Evolutionary conservation across 768 basidiomycete species (phyloP).

Genomic region (Mycena metata): DNA sequence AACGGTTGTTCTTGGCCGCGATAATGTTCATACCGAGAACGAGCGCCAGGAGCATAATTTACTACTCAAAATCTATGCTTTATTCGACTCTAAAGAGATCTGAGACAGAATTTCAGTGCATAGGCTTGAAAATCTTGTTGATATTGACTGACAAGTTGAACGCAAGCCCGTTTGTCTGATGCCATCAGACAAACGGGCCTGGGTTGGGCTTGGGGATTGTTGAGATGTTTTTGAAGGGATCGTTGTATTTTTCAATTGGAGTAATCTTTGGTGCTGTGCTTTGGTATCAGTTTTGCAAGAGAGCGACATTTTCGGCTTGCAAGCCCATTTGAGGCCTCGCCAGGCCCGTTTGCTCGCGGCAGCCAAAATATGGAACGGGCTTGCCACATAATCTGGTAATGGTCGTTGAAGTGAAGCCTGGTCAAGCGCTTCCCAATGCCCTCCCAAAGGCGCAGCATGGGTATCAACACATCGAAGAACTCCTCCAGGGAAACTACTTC

Average conservation of each 20-base stretch:
- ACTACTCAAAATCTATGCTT: not conserved
- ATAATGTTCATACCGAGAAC: not conserved
- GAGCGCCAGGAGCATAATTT: not conserved
- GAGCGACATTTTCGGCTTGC: constrained; percentile 21
- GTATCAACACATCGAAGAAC: constrained; percentile 8
- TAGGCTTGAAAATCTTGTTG: not conserved
- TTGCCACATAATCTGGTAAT: constrained; percentile 16
- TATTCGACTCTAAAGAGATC: not conserved
- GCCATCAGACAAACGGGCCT: constrained; percentile 14
- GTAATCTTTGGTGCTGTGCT: constrained; percentile 4
- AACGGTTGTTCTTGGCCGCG: too few relatives aligned
- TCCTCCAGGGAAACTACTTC: constrained; percentile 15
- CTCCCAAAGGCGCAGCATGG: constrained; percentile 11
- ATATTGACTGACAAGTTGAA: constrained; percentile 2
- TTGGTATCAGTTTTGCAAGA: constrained; percentile 17
- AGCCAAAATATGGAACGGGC: constrained; percentile 19
- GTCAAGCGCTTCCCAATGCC: constrained; percentile 11
- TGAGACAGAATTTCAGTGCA: not conserved
- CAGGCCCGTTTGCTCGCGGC: too few relatives aligned
- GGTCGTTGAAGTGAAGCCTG: constrained; percentile 11
- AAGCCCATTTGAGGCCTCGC: too few relatives aligned
- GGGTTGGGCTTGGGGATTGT: constrained; percentile 4
- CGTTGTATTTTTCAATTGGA: constrained; percentile 10
- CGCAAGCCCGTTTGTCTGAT: constrained; percentile 15
- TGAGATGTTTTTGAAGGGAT: constrained; percentile 7